A percentile compares a stretch with the other conserved stretches of the same genome.
Conservation (phyloP, 352 stramenopile species). For the Aphanomyces cochlioides region DNA sequence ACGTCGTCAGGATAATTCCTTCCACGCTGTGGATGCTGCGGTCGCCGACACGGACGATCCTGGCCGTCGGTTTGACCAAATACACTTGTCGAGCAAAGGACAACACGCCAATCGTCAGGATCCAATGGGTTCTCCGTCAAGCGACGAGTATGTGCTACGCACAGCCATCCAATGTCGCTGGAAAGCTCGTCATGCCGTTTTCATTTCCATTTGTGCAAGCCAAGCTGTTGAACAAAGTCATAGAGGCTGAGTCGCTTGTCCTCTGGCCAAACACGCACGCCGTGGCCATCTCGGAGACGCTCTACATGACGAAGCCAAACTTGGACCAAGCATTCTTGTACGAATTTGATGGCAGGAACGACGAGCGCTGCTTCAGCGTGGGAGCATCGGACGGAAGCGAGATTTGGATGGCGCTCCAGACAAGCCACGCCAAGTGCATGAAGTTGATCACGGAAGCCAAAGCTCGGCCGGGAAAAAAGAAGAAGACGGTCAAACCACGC, state of each 20-base stretch:
- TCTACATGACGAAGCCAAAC: constrained; percentile 44
- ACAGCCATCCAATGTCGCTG: constrained; percentile 12
- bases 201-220: constrained; percentile 17
- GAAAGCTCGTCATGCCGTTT: not conserved
- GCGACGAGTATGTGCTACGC: not conserved
- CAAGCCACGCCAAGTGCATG: constrained; percentile 59
- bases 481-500: constrained; percentile 7
- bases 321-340: constrained; percentile 51
- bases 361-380: constrained; percentile 43
- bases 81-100: constrained; percentile 34
- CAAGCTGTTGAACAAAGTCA: constrained; percentile 35
- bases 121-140: constrained; percentile 7
- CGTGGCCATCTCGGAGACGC: constrained; percentile 37
- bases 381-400: constrained; percentile 31
- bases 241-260: constrained; percentile 36
- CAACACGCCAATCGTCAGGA: not conserved
- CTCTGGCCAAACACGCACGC: constrained; percentile 51
- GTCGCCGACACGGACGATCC: constrained; percentile 38
- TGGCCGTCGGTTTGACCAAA: constrained; percentile 47
- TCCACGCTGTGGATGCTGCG: constrained; percentile 34
- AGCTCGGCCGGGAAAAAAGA: not conserved
- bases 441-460: constrained; percentile 48
- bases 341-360: constrained; percentile 47
- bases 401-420: constrained; percentile 50
- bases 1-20: not conserved